Conservation (phyloP, 768 basidiomycete species). For the Mycena epipterygia region DNA sequence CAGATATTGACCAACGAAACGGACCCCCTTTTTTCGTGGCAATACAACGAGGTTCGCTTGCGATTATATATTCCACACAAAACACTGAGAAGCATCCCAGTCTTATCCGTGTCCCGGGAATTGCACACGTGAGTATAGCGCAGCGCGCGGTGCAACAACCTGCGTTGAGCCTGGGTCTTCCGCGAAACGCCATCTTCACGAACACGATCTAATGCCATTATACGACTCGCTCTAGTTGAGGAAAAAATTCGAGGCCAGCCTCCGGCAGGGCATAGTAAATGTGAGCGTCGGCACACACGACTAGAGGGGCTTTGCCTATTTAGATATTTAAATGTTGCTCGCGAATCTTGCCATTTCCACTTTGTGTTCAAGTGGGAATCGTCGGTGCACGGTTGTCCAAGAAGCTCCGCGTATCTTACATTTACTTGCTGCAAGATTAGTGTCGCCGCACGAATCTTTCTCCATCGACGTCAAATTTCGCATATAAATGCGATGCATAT, state of each 20-base stretch:
- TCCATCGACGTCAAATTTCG: not conserved
- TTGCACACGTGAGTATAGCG: not conserved
- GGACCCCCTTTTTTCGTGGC: not conserved
- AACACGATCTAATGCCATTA: not conserved
- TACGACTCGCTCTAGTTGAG: not conserved
- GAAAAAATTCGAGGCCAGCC: not conserved
- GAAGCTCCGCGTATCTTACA: not conserved
- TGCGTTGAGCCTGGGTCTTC: not conserved
- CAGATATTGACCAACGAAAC: not conserved
- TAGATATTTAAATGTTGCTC: constrained; percentile 25
- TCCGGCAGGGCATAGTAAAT: not conserved
- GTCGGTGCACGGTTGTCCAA: not conserved
- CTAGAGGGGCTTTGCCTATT: too few species aligned
- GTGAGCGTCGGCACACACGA: too few species aligned
- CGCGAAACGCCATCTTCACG: not conserved
- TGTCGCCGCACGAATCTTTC: not conserved
- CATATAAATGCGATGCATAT: not conserved
- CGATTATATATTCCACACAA: not conserved
- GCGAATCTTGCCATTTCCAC: not conserved
- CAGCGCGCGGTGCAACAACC: not conserved
- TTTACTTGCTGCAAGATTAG: not conserved
- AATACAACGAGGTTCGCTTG: not conserved
- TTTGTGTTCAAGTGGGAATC: not conserved
- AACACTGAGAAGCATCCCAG: not conserved
- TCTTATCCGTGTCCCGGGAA: not conserved